Base-by-base conservation (phyloP, 345 rosid genomes). In the Salix koriyanagi region DNA sequence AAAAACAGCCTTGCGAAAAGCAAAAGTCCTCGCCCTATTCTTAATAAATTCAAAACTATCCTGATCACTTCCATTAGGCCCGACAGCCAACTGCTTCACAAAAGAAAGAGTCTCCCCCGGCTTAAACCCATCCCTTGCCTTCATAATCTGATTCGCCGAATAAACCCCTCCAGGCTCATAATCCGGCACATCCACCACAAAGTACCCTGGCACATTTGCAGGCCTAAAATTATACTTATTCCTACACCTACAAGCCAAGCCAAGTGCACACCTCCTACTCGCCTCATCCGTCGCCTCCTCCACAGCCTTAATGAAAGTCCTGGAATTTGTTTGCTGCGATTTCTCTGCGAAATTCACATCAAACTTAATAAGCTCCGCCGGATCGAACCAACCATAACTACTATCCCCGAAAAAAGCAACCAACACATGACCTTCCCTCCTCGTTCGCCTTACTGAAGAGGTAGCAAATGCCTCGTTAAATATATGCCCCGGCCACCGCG, bases 401-500 rank as follows among this genome's bases (percentile, higher is more conserved):
- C 97, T 96, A 77, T 96, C 99, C 16, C 99, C 97, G 70, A 94
- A 96, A 79, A 96, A 96, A 0, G 99, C 99, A 79, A 91, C 99
- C 80, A 96, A 82, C 6, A 94, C 94, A 88, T 88, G 90, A 10
- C 93, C 99, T 18, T 90, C 89, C 78, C 91, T 88, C 83, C 98
- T 86, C 14, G 92, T 87, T 36, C 93, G 92, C 77, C 97, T 90
- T 52, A 94, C 99, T 13, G 97, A 88, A 19, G 93, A 77, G 6
- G 97, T 39, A 0, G 97, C 99, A 87, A 96, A 89, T 28, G 88
- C 91, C 80, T 96, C 97, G 66, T 90, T 94, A 44, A 96, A 96
- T 73, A 96, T 96, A 79, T 92, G 99, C 46, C 99, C 99, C 0
- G 99, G 99, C 99, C 99, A 96, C 96, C 97, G 94, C 0, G 99